These are phyloP conservation scores for Amanita thiersii DNA, from an alignment of 768 basidiomycete species.

Conservation along the genomic window DNA sequence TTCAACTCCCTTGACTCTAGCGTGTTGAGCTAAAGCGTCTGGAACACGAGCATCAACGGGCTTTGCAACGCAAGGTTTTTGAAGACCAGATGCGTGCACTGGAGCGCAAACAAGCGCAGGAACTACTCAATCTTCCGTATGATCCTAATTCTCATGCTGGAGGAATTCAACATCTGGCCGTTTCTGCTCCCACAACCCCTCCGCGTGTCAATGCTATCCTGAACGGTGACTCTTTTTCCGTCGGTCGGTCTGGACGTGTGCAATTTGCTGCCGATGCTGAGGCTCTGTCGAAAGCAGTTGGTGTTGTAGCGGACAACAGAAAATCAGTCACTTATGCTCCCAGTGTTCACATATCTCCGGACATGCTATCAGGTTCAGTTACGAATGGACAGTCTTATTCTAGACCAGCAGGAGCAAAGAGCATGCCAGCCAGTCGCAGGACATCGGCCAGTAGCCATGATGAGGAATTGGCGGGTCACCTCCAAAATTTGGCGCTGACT, in stretches of 20 bases:
- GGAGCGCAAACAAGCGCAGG: slow-evolving; percentile 85
- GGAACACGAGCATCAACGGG: slow-evolving; percentile 87
- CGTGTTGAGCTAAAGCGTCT: slow-evolving; percentile 87
- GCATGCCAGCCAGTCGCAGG: slow-evolving; percentile 88
- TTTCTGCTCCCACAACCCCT: slow-evolving; percentile 84
- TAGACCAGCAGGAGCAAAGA: slow-evolving; percentile 73
- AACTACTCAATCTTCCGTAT: slow-evolving; percentile 69
- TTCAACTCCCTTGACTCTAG: slow-evolving; percentile 26
- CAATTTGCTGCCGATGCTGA: slow-evolving; percentile 54
- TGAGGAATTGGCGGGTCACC: slow-evolving; percentile 69
- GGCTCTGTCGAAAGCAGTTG: slow-evolving; percentile 60
- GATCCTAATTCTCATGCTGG: slow-evolving; percentile 40
- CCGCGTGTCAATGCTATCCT: slow-evolving; percentile 71
- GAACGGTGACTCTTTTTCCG: slow-evolving; percentile 43
- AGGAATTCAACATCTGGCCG: slow-evolving; percentile 67
- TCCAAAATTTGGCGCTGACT: slow-evolving; percentile 63
- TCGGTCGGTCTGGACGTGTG: slow-evolving; percentile 33
- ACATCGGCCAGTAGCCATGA: slow-evolving; percentile 85
- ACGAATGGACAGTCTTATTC: slow-evolving; percentile 46
- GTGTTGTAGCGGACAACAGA: slow-evolving; percentile 65
- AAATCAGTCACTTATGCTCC: slow-evolving; percentile 85
- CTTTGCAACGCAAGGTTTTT: slow-evolving; percentile 80
- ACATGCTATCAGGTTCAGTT: slow-evolving; percentile 37
- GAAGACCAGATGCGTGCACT: slow-evolving; percentile 95
- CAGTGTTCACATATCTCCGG: slow-evolving; percentile 67